Evolutionary conservation across 2,329 filamentous ascomycete species (phyloP).

Genomic region (Stagonosporopsis vannaccii): DNA sequence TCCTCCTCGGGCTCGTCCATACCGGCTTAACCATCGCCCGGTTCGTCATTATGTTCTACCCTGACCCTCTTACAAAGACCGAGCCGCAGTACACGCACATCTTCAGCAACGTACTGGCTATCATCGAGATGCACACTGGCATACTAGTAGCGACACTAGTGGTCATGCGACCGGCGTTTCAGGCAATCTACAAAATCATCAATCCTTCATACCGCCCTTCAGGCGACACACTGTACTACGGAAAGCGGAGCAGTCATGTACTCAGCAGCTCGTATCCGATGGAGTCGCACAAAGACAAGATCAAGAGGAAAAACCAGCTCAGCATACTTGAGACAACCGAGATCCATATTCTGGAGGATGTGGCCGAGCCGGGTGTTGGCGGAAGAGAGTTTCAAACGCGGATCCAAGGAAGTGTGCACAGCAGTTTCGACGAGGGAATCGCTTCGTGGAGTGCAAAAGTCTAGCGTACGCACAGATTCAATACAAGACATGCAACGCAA

Average conservation of each 20-base stretch:
- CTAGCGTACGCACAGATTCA: not conserved
- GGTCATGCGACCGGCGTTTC: slow-evolving; percentile 19
- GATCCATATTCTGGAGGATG: slow-evolving; percentile 7
- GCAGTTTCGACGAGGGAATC: not conserved
- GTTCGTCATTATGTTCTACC: slow-evolving; percentile 22
- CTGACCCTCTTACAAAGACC: slow-evolving; percentile 12
- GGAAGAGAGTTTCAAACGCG: not conserved
- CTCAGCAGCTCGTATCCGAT: slow-evolving; percentile 4
- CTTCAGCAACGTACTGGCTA: slow-evolving; percentile 14
- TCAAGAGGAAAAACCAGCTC: slow-evolving; percentile 6
- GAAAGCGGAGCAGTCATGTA: slow-evolving; percentile 3
- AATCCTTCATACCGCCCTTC: slow-evolving; percentile 1
- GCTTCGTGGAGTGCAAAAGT: not conserved
- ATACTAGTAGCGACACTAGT: slow-evolving; percentile 18
- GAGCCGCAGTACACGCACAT: slow-evolving; percentile 21
- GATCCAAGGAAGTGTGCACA: not conserved
- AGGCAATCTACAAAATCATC: slow-evolving; percentile 4
- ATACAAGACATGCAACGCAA: no score
- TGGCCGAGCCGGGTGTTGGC: not conserved
- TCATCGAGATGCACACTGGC: slow-evolving; percentile 20
- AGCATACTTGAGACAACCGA: slow-evolving; percentile 21
- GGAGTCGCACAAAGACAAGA: not conserved
- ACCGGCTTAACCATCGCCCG: slow-evolving; percentile 17
- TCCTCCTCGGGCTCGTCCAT: slow-evolving; percentile 16
- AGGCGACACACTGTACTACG: slow-evolving; percentile 3